Percentiles rank a stretch among this genome's conserved stretches.
These are phyloP conservation scores for Neofusicoccum laricinum DNA, from an alignment of 2,329 filamentous ascomycete species.

Conservation along the genomic window DNA sequence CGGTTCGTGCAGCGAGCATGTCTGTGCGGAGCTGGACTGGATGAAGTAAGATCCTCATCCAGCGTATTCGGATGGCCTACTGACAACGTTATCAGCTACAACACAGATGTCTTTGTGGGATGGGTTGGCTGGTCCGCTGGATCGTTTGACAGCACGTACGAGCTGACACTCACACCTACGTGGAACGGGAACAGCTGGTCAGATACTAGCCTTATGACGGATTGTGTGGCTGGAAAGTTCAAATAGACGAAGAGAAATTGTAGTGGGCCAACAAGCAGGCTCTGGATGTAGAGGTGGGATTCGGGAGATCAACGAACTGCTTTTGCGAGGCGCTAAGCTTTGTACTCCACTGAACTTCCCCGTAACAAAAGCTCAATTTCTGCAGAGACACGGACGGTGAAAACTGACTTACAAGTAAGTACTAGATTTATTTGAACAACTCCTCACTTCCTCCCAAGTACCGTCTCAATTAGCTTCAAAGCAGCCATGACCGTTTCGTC, in stretches of 20 bases:
- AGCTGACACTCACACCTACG: slow-evolving; percentile 18
- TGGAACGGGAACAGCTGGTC: neutral
- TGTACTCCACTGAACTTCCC: no score
- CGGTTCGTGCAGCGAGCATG: slow-evolving; percentile 29
- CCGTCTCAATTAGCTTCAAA: slow-evolving; percentile 24
- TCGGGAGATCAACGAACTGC: no score
- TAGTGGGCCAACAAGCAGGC: no score
- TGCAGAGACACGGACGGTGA: no score
- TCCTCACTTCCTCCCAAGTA: no score
- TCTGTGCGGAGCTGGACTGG: slow-evolving; percentile 33
- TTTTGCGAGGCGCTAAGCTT: no score
- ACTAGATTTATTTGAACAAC: no score
- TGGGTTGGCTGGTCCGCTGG: slow-evolving; percentile 40
- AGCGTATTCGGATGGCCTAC: neutral
- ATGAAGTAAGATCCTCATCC: slow-evolving; percentile 22
- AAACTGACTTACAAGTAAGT: no score
- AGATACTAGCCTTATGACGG: neutral
- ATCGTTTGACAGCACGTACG: slow-evolving; percentile 28
- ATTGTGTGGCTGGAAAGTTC: neutral
- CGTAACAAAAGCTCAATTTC: no score
- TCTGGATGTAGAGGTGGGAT: no score
- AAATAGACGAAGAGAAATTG: neutral
- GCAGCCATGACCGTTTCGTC: slow-evolving; percentile 53
- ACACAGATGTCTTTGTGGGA: slow-evolving; percentile 38
- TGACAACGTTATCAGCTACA: slow-evolving; percentile 18